These are phyloP conservation scores for Piper betle DNA, from an alignment of 164 flowering plant genomes.

Conservation along the genomic window DNA sequence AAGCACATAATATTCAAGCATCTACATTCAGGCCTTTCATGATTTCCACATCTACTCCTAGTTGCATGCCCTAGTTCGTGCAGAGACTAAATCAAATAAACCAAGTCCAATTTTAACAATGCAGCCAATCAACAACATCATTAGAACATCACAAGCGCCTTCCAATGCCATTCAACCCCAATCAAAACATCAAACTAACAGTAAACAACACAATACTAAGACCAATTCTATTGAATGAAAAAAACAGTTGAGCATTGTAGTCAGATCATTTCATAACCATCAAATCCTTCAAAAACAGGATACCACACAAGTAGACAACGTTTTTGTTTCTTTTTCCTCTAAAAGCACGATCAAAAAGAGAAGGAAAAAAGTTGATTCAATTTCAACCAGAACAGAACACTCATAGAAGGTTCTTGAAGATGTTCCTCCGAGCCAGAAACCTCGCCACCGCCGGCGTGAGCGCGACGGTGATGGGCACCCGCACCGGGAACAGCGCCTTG, in stretches of 20 bases:
- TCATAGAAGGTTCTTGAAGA: slow-evolving; percentile 42
- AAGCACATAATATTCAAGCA: no score
- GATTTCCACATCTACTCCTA: no score
- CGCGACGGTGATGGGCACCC: slow-evolving; percentile 83
- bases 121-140: no score
- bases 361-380: background rate
- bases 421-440: slow-evolving; percentile 47
- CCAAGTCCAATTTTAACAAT: no score
- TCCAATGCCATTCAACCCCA: no score
- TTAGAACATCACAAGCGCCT: no score
- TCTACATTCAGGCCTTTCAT: no score
- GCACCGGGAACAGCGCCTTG: slow-evolving; percentile 76
- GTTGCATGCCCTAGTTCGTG: no score
- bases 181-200: no score
- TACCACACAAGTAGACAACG: background rate
- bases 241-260: background rate
- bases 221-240: background rate
- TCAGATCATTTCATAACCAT: background rate
- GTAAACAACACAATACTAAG: no score
- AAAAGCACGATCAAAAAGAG: background rate
- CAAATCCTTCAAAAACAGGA: background rate
- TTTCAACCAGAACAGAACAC: background rate
- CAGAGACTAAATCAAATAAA: no score
- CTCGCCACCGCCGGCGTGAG: slow-evolving; percentile 77
- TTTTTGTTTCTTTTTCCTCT: no score